Base-by-base conservation (phyloP, 1,284 basidiomycete species). In the Cryptococcus sp. region DNA sequence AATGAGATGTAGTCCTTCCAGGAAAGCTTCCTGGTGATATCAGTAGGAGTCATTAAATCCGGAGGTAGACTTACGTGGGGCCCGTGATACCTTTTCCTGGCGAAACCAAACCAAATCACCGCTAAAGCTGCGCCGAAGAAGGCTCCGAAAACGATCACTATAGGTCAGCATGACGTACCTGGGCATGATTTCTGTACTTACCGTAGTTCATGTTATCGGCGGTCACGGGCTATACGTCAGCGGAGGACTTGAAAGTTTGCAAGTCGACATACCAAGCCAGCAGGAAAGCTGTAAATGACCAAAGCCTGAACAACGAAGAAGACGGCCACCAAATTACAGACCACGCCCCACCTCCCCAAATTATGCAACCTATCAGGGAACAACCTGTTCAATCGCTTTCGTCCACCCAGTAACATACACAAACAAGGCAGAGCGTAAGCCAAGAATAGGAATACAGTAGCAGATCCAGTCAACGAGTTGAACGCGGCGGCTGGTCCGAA, bases 401-500 rank as follows among this genome's bases (percentile, higher is more conserved):
- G 40, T 10, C 62, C 62, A n/a, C 55, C 55, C 9, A 54, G 42
- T 9, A 64, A 50, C 62, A 64, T 61, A 18, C 55, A 55, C 7
- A 54, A 34, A 40, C 54, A 54, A 13, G 62, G 62, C 28, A 56
- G 46, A 19, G 50, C 46, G 42, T 65, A 67, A 7, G 59, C 56
- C 40, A 64, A 50, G 42, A 61, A 57, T 24, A 64, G 53, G 48
- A 65, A 47, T 48, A 68, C 59, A 22, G 63, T 59, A 3, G 62
- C 47, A 24, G 52, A 58, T 2, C 62, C 62, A 18, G 58, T 50
- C 22, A 67, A 56, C 2, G 61, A 60, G 45, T 62, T 62, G 55
- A 65, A 61, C 0, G 65, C 65, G 16, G 60, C 57, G 11, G 55
- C 48, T n/a, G 62, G 59, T n/a, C 62, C 62, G 32, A 64, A 55